Conservation (phyloP, 2,329 filamentous ascomycete species). For the Monilinia fructicola region DNA sequence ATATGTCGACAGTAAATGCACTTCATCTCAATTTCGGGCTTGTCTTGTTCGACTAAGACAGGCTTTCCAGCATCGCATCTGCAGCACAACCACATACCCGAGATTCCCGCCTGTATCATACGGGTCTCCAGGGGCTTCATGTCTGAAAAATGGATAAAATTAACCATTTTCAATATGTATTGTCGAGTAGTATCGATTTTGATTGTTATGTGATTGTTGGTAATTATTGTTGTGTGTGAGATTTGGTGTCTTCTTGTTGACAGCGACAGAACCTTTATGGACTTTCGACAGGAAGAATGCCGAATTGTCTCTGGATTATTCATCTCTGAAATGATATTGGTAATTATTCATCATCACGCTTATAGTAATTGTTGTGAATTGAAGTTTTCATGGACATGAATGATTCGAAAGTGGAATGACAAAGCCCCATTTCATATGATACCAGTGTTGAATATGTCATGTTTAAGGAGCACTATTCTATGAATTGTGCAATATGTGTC, state of each 20-base stretch:
- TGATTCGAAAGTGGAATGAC: not conserved
- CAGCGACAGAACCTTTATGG: not conserved
- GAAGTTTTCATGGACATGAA: too few relatives aligned
- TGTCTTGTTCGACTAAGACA: not conserved
- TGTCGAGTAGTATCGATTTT: not conserved
- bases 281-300: not conserved
- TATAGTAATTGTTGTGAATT: not conserved
- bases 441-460: not conserved
- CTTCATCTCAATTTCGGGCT: not conserved
- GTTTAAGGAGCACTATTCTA: not conserved
- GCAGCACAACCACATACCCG: not conserved
- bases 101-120: not conserved
- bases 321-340: not conserved
- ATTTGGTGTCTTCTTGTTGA: not conserved
- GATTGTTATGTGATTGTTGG: not conserved
- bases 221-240: not conserved
- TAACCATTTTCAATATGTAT: not conserved
- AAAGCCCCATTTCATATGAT: not conserved
- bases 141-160: not conserved
- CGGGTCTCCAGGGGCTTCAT: not conserved
- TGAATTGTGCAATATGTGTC: not conserved
- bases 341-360: not conserved
- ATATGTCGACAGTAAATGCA: not conserved
- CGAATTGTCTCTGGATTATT: not conserved
- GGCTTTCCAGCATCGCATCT: not conserved